Conservation (phyloP, 768 basidiomycete species). For the Mrakia frigida region DNA sequence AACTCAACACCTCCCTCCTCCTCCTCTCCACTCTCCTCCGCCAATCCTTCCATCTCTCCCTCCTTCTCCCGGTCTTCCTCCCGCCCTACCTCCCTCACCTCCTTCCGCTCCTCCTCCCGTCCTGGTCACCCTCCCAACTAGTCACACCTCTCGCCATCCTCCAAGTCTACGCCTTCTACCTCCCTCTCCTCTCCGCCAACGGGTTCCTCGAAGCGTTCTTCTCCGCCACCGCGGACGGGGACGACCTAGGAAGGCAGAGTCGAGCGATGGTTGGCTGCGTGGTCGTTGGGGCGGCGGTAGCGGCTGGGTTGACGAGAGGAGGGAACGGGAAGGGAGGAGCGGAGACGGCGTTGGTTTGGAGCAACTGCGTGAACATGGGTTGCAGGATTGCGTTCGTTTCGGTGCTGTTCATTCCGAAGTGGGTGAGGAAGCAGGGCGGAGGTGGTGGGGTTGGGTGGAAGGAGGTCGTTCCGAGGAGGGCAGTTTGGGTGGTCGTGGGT, state of each 20-base stretch:
- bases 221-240: constrained; percentile 64
- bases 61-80: constrained; percentile 69
- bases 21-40: constrained; percentile 29
- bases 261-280: constrained; percentile 80
- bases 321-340: constrained; percentile 49
- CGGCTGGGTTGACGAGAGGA: constrained; percentile 44
- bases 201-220: constrained; percentile 89
- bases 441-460: background rate
- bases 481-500: constrained; percentile 13
- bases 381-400: constrained; percentile 34
- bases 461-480: constrained; percentile 10
- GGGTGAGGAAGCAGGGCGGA: background rate
- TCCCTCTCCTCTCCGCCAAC: constrained; percentile 84
- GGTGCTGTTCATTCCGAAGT: background rate
- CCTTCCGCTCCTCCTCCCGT: constrained; percentile 57
- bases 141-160: constrained; percentile 72
- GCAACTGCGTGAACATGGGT: constrained; percentile 39
- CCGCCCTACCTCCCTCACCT: constrained; percentile 67
- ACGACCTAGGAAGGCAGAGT: constrained; percentile 61
- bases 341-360: constrained; percentile 47
- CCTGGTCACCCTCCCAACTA: constrained; percentile 49
- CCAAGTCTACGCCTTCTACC: constrained; percentile 64
- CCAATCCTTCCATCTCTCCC: constrained; percentile 48
- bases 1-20: background rate
- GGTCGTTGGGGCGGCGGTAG: constrained; percentile 57